Evolutionary conservation across 768 basidiomycete genomes (phyloP).

Genomic region (Dendrothele bispora): DNA sequence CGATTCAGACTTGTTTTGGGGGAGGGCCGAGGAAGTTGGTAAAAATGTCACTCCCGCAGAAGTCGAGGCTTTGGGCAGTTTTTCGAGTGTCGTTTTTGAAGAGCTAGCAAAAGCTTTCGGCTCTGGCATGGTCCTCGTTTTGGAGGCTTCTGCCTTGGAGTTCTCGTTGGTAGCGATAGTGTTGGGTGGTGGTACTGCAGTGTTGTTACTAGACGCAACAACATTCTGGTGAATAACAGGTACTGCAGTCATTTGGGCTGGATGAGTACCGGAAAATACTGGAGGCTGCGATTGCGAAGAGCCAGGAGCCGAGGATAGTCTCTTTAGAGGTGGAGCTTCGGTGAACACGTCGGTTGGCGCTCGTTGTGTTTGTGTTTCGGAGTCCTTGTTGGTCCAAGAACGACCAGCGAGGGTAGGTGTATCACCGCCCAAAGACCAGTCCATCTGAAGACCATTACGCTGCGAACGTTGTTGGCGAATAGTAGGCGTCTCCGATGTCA

Average conservation of each 20-base stretch:
- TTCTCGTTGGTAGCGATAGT: background rate
- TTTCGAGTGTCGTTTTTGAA: background rate
- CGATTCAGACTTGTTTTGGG: background rate
- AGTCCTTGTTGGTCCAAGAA: conserved; percentile 1
- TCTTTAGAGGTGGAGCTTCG: conserved; percentile 5
- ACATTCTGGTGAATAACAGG: too few relatives aligned
- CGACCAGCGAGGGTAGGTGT: conserved; percentile 7
- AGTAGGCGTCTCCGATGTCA: conserved; percentile 4
- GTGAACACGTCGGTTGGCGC: background rate
- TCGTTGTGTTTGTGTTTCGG: background rate
- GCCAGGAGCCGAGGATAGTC: conserved; percentile 4
- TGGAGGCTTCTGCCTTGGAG: background rate
- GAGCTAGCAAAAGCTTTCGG: background rate
- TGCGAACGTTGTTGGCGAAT: conserved; percentile 5
- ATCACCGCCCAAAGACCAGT: conserved; percentile 6
- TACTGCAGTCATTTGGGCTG: too few relatives aligned
- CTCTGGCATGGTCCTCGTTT: background rate
- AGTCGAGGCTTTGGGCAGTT: too few relatives aligned
- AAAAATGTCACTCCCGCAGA: too few relatives aligned
- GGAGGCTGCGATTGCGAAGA: background rate
- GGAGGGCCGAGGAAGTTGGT: too few relatives aligned
- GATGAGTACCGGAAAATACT: too few relatives aligned
- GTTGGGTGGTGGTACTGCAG: too few relatives aligned
- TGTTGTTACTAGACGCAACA: too few relatives aligned
- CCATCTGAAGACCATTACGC: background rate